Evolutionary conservation across 345 rosid species (phyloP).

Genomic region (Laguncularia racemosa): DNA sequence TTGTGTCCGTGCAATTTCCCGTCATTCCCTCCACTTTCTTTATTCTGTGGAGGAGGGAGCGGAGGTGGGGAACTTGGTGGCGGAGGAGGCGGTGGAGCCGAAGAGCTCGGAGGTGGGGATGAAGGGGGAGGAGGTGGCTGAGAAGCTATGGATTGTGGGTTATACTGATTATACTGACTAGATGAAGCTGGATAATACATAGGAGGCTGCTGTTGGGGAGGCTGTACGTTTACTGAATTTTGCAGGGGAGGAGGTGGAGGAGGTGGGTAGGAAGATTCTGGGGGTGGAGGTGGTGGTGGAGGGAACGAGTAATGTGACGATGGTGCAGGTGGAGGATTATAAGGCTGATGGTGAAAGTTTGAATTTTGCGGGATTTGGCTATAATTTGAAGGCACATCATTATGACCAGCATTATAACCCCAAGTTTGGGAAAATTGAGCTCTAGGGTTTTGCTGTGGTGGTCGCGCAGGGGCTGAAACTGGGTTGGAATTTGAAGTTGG

Average conservation of each 20-base stretch:
- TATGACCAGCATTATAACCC: slow-evolving; percentile 11
- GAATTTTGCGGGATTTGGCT: slow-evolving; percentile 18
- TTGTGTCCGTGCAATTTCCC: slow-evolving; percentile 29
- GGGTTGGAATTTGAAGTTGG: slow-evolving; percentile 20
- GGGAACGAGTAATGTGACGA: slow-evolving; percentile 62
- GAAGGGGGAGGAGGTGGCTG: slow-evolving; percentile 56
- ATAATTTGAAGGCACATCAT: slow-evolving; percentile 18
- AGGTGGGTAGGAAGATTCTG: slow-evolving; percentile 43
- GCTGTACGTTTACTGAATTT: slow-evolving; percentile 10
- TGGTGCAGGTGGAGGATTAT: slow-evolving; percentile 31
- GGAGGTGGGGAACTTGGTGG: slow-evolving; percentile 92
- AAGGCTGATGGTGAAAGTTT: slow-evolving; percentile 16
- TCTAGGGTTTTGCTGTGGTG: slow-evolving; percentile 24
- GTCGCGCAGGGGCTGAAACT: slow-evolving; percentile 22
- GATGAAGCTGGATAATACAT: slow-evolving; percentile 43
- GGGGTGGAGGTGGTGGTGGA: slow-evolving; percentile 55
- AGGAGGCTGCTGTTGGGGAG: slow-evolving; percentile 27
- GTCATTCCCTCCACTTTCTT: slow-evolving; percentile 26
- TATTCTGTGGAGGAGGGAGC: slow-evolving; percentile 47
- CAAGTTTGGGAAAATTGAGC: slow-evolving; percentile 28
- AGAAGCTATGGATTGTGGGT: slow-evolving; percentile 38
- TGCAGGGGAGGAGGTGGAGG: slow-evolving; percentile 47
- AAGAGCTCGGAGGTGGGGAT: slow-evolving; percentile 44
- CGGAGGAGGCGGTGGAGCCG: slow-evolving; percentile 71
- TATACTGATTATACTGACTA: slow-evolving; percentile 34